phyloP scores from a whole-genome alignment of 2,329 filamentous ascomycete genomes.

The Byssochlamys sp. region DNA sequence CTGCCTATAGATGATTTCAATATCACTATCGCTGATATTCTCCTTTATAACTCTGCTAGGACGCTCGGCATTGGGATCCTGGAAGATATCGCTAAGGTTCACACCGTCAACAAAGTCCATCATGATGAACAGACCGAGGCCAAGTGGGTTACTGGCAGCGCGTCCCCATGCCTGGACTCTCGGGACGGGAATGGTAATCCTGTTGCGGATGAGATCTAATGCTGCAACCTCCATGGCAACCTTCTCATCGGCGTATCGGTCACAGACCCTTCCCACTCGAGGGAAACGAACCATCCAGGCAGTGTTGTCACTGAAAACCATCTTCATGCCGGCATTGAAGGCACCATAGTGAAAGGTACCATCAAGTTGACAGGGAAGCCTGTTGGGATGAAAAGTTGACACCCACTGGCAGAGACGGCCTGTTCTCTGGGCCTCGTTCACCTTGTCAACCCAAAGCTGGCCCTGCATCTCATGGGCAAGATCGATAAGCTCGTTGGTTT shows the following conservation, averaged over 20 bases:
- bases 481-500: not conserved
- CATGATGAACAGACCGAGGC: not conserved
- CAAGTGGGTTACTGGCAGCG: not conserved
- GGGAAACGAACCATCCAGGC: slow-evolving; percentile 24
- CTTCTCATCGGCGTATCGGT: slow-evolving; percentile 20
- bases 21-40: slow-evolving; percentile 17
- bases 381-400: slow-evolving; percentile 24
- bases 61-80: slow-evolving; percentile 30
- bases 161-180: not conserved
- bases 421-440: not conserved
- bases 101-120: not conserved
- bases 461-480: not conserved
- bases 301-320: slow-evolving; percentile 20
- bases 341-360: slow-evolving; percentile 22
- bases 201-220: not conserved
- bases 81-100: slow-evolving; percentile 14
- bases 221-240: slow-evolving; percentile 11
- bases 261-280: slow-evolving; percentile 18
- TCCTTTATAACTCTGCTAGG: slow-evolving; percentile 30
- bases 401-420: slow-evolving; percentile 14
- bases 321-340: slow-evolving; percentile 25
- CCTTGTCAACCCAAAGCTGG: not conserved
- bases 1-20: slow-evolving; percentile 19
- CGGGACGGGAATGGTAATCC: not conserved
- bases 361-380: slow-evolving; percentile 23